These are phyloP conservation scores for Laguncularia racemosa DNA, from an alignment of 345 rosid genomes.

Conservation along the genomic window DNA sequence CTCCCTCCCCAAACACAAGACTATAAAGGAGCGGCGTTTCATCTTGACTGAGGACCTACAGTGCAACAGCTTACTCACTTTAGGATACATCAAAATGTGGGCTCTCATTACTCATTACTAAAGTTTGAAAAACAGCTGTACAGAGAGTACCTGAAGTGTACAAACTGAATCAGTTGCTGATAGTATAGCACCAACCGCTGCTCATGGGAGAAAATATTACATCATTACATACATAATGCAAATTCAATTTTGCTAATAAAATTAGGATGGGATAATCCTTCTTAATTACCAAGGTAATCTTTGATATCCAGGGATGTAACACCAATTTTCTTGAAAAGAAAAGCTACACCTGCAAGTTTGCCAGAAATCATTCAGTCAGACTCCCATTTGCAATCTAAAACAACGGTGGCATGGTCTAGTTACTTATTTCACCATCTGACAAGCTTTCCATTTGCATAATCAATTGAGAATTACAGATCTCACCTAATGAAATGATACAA, in stretches of 20 bases:
- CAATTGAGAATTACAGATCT: conserved; percentile 5
- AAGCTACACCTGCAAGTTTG: conserved; percentile 30
- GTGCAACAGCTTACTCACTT: background rate
- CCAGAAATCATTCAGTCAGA: background rate
- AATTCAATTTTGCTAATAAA: background rate
- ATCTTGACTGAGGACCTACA: conserved; percentile 70
- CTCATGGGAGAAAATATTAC: conserved; percentile 5
- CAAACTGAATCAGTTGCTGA: conserved; percentile 81
- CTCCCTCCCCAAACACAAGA: conserved; percentile 70
- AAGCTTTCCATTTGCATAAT: background rate
- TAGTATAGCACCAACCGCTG: conserved; percentile 68
- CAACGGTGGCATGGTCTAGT: no score
- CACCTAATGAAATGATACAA: conserved; percentile 55
- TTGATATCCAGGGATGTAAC: conserved; percentile 26
- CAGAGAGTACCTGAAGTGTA: conserved; percentile 50
- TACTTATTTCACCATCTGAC: no score
- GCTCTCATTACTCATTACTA: no score
- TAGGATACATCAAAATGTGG: background rate
- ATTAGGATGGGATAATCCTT: background rate
- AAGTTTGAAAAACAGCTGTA: background rate
- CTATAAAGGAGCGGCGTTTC: conserved; percentile 77
- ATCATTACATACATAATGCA: conserved; percentile 8
- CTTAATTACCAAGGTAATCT: conserved; percentile 41
- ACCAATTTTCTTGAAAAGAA: conserved; percentile 36
- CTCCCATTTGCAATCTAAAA: background rate